Percentiles rank a stretch among this genome's conserved stretches.
Evolutionary conservation across 2,329 filamentous ascomycete species (phyloP).

Genomic region (Cryphonectria parasitica): DNA sequence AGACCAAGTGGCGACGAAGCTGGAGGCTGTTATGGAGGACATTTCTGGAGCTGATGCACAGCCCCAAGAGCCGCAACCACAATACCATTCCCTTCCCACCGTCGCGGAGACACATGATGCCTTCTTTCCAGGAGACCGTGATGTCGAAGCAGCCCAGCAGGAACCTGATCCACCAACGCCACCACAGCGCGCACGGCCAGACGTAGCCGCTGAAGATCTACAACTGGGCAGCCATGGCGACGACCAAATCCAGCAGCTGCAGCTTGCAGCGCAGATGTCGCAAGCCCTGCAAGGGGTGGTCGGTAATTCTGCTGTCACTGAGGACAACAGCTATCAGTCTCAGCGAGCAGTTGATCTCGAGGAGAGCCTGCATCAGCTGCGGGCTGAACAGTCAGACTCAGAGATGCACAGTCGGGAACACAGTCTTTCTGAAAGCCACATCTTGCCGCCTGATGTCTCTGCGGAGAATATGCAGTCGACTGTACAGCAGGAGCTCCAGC

Average conservation of each 20-base stretch:
- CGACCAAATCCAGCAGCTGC: constrained; percentile 42
- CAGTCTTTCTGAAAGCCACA: constrained; percentile 33
- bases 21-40: constrained; percentile 28
- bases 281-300: constrained; percentile 58
- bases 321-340: constrained; percentile 28
- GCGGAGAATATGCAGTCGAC: constrained; percentile 43
- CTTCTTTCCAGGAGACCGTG: constrained; percentile 26
- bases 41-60: constrained; percentile 21
- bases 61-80: constrained; percentile 16
- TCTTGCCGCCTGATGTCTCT: constrained; percentile 40
- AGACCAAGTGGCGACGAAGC: constrained; percentile 20
- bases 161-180: constrained; percentile 43
- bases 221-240: constrained; percentile 57
- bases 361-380: constrained; percentile 30
- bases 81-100: constrained; percentile 24
- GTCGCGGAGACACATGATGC: constrained; percentile 27
- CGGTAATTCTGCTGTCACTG: constrained; percentile 50
- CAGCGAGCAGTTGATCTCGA: constrained; percentile 28
- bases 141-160: constrained; percentile 33
- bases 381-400: constrained; percentile 32
- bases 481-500: constrained; percentile 40
- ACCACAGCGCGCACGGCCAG: constrained; percentile 46
- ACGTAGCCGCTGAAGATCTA: constrained; percentile 57
- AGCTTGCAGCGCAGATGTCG: constrained; percentile 61
- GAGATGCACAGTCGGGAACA: constrained; percentile 35